Evolutionary conservation across 805 yeast species (phyloP).

Genomic region (Myxozyma melibiosi): DNA sequence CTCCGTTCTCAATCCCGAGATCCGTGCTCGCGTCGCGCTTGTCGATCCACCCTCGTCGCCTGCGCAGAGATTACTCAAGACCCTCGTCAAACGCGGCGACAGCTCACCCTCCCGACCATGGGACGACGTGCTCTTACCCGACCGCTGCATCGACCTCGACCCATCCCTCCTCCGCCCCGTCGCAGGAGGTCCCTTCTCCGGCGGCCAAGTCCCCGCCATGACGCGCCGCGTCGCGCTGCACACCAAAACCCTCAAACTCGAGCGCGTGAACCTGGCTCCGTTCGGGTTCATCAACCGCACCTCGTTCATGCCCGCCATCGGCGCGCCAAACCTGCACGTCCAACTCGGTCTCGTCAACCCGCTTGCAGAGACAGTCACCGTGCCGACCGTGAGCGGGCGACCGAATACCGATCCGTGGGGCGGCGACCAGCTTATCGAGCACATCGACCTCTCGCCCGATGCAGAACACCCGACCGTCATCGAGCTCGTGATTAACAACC

Average conservation of each 20-base stretch:
- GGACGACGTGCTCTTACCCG: slow-evolving; percentile 12
- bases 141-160: slow-evolving; percentile 16
- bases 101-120: slow-evolving; percentile 12
- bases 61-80: not conserved
- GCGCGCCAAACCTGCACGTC: slow-evolving; percentile 39
- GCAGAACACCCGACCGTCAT: slow-evolving; percentile 55
- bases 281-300: slow-evolving; percentile 39
- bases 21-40: not conserved
- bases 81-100: not conserved
- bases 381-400: slow-evolving; percentile 58
- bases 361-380: slow-evolving; percentile 36
- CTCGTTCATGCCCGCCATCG: slow-evolving; percentile 35
- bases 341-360: slow-evolving; percentile 35
- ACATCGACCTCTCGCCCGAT: slow-evolving; percentile 48
- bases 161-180: not conserved
- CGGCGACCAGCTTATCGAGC: slow-evolving; percentile 57
- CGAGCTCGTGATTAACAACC: slow-evolving; percentile 76
- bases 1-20: slow-evolving; percentile 13
- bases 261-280: slow-evolving; percentile 18
- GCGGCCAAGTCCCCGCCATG: not conserved
- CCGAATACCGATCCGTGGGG: slow-evolving; percentile 68
- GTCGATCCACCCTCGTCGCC: not conserved
- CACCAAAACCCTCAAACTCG: slow-evolving; percentile 14
- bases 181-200: slow-evolving; percentile 1
- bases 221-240: slow-evolving; percentile 6